Base-by-base conservation (phyloP, 208 protist species). In the Angomonas desouzai region DNA sequence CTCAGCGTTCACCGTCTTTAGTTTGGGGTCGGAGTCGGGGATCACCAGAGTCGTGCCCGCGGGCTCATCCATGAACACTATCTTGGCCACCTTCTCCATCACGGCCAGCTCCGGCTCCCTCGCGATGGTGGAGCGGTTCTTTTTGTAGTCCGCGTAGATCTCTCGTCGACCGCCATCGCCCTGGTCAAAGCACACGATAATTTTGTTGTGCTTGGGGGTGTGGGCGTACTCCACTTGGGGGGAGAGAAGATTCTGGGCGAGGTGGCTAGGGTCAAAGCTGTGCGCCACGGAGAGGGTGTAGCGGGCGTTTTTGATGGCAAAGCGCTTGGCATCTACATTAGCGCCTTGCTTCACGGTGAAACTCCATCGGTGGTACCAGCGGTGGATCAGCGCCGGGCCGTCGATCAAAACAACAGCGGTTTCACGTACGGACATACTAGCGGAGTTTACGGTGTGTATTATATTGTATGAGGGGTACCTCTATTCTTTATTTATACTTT, bases 161-260 rank as follows among this genome's bases (percentile, higher is more conserved):
- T 82, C 70, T 2, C 80, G 66, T 20, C 89, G 79, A 9, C 89
- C 89, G n/a, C 89, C 89, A 69, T 96, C 89, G 11, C 89, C 89
- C n/a, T 93, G 79, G 59, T 96, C 89, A 64, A 96, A 96, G 67
- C 78, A 96, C 18, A 93, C 68, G 45, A 95, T 79, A 16, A 95
- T 73, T 66, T 87, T 87, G 76, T 95, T 95, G 55, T 83, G 74
- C 62, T 95, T 95, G 10, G 81, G 85, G 10, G 89, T 95, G 73
- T 90, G 85, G 13, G 74, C 70, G 69, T 92, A 95, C 65, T 95
- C 85, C 30, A 91, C 57, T 61, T 92, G 85, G 0, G 89, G 89
- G 0, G 89, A 92, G n/a, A 92, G 75, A n/a, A 95, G 76, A 60
- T 92, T 84, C 36, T 91, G 81, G 13, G 79, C 67, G 3, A 95